Conservation (phyloP, 805 yeast species). For the Jamesozyma piceae region DNA sequence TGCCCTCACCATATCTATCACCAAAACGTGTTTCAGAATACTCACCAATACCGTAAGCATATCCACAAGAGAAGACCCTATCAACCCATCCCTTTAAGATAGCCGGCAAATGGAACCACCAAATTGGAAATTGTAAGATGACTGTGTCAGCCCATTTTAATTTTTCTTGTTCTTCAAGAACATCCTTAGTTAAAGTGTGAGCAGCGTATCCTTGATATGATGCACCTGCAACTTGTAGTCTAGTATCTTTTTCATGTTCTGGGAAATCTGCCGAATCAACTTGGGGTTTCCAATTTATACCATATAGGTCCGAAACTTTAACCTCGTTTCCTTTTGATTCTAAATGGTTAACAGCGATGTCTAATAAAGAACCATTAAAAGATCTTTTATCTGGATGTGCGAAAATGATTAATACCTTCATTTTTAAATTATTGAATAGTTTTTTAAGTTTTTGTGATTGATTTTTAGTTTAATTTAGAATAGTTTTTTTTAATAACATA, state of each 20-base stretch:
- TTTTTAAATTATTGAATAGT: too few species aligned
- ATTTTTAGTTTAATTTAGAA: too few species aligned
- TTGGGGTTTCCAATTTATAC: slow-evolving; percentile 15
- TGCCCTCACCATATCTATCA: slow-evolving; percentile 21
- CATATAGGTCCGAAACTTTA: slow-evolving; percentile 21
- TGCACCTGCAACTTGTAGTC: slow-evolving; percentile 11
- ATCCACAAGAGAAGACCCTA: slow-evolving; percentile 19
- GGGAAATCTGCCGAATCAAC: slow-evolving; percentile 19
- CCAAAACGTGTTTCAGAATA: slow-evolving; percentile 4
- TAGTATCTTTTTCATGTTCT: slow-evolving; percentile 8
- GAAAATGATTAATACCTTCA: slow-evolving; percentile 20
- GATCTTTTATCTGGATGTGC: slow-evolving; percentile 26
- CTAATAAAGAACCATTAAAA: slow-evolving; percentile 17
- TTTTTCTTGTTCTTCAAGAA: slow-evolving; percentile 23
- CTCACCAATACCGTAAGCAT: slow-evolving; percentile 19
- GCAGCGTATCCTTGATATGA: slow-evolving; percentile 12
- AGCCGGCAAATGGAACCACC: slow-evolving; percentile 30
- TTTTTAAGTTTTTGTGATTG: too few species aligned
- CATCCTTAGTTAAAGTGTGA: slow-evolving; percentile 22
- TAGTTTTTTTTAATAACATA: too few species aligned
- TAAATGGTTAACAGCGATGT: slow-evolving; percentile 13
- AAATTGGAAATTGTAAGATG: slow-evolving; percentile 23
- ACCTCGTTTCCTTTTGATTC: slow-evolving; percentile 22
- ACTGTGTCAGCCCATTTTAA: slow-evolving; percentile 25
- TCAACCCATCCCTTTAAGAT: slow-evolving; percentile 28